Evolutionary conservation across 1,139 yeast species (phyloP), one percentile per base, ranked within the genome.

Genomic region (Candida frijolesensis): DNA sequence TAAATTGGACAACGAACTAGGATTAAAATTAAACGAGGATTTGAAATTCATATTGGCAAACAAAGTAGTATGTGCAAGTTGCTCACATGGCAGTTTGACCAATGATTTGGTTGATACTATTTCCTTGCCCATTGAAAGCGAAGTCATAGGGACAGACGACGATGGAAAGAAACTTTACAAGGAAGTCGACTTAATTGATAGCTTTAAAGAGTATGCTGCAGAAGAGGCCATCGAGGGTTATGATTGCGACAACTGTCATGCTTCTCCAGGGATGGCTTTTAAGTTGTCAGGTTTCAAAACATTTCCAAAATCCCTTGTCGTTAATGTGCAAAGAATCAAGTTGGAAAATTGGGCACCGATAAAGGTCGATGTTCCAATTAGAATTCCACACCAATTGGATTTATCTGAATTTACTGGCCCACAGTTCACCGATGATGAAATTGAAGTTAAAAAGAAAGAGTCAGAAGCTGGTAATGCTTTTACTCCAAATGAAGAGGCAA

Each of bases 321-420:
- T 89, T 1, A 87, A 86, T 58, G 89, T 89, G 2, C 87, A 89
- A 54, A 77, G 99, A 61, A 90, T 94, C 52, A 83, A 86, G 54
- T 71, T 94, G 48, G 87, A 87, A 48, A 89, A 91, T 63, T 94
- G 98, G 98, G 88, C 85, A 1, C 98, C 99, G 0, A 76, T 83
- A 0, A 94, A 94, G 65, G 76, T 89, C 0, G 87, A 85, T 55
- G 89, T 86, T 6, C 95, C 96, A 2, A 76, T 89, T 11, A 68
- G 72, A 1, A 72, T 87, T 1, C 86, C 91, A 1, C 82, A 79
- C 10, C 65, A 67, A 34, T 50, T 82, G 12, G 72, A 74, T 51
- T 54, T 82, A 14, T 40, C 62, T 0, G 48, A 54, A 0, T 70
- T 64, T 40, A 41, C 69, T 52, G 61, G 78, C 27, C 71, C 72